Base-by-base conservation (phyloP, 768 basidiomycete species). In the Melanogaster broomeanus region DNA sequence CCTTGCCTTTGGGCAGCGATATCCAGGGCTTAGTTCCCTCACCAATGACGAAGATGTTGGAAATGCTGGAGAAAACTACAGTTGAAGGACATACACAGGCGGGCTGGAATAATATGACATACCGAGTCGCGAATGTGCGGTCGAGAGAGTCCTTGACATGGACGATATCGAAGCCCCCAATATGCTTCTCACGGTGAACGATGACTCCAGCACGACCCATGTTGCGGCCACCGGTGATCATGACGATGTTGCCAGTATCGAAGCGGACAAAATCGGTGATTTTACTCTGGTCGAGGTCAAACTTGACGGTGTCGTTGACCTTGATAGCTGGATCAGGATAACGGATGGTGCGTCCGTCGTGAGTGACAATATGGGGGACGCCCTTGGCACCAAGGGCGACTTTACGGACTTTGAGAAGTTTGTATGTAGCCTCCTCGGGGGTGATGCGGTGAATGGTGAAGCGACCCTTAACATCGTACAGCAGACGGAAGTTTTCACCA, bases 391-490 rank as follows among this genome's bases (percentile, higher is more conserved):
- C 97, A 60, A 98, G 77, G 57, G 93, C 93, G 37, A 96, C 89
- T 63, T 85, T 88, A 72, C 85, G 84, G 64, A 99, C 97, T 71
- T 94, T 93, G 70, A 91, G 81, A 67, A 99, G 92, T 76, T 98
- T 98, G 85, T 93, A 98, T 63, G 80, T 77, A 43, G 96, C 93
- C 74, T 99, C 97, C 76, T 98, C 97, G 37, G 89, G 83, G 48
- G 94, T 94, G 83, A 99, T 98, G 65, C 97, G 93, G 82, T 99
- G 97, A 72, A 98, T 96, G 61, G 94, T 90, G 81, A 99, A 99
- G 61, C 97, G 97, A 62, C 97, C 97, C 81, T 99, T 99, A 76
- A 98, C 87, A 71, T 98, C 97, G 82, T 98, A 98, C 38, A 99
- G 81, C 54, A 98, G 84, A 74, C 97, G 96, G 88, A 98, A 99